Percentiles rank a stretch among this genome's conserved stretches.
Evolutionary conservation across 345 rosid genomes (phyloP).

Genomic region (Gossypium ekmanianum): DNA sequence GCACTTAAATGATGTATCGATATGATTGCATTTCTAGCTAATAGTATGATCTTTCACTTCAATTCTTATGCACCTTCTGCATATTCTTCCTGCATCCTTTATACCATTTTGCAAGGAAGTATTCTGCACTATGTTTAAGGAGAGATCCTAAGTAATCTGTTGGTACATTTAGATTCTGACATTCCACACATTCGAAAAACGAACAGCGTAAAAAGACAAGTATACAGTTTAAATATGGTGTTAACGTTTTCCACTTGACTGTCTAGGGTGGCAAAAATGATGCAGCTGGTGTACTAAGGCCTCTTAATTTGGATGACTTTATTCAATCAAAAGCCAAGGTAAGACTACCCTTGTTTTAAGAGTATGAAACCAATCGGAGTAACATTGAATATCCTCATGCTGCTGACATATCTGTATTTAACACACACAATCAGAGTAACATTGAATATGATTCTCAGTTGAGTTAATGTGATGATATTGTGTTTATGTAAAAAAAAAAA

Average conservation of each 20-base stretch:
- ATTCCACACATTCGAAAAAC: neutral
- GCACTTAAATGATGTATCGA: constrained; percentile 4
- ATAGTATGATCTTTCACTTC: neutral
- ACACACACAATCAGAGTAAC: neutral
- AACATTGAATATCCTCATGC: neutral
- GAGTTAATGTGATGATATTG: neutral
- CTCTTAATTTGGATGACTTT: constrained; percentile 77
- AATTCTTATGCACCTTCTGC: neutral
- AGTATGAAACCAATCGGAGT: too few species aligned
- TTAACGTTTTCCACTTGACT: neutral
- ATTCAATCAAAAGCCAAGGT: constrained; percentile 85
- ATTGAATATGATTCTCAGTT: neutral
- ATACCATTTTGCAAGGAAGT: neutral
- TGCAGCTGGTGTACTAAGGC: constrained; percentile 47
- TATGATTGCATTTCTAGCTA: neutral
- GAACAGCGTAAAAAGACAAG: neutral
- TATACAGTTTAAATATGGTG: neutral
- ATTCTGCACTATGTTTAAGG: neutral
- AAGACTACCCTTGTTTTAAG: constrained; percentile 8
- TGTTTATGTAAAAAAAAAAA: neutral
- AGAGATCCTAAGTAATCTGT: neutral
- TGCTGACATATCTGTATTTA: neutral
- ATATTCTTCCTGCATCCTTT: neutral
- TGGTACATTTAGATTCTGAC: neutral
- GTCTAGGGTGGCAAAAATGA: constrained; percentile 41